phyloP scores from a whole-genome alignment of 2,329 filamentous ascomycete genomes.

The Lecanicillium sp. region DNA sequence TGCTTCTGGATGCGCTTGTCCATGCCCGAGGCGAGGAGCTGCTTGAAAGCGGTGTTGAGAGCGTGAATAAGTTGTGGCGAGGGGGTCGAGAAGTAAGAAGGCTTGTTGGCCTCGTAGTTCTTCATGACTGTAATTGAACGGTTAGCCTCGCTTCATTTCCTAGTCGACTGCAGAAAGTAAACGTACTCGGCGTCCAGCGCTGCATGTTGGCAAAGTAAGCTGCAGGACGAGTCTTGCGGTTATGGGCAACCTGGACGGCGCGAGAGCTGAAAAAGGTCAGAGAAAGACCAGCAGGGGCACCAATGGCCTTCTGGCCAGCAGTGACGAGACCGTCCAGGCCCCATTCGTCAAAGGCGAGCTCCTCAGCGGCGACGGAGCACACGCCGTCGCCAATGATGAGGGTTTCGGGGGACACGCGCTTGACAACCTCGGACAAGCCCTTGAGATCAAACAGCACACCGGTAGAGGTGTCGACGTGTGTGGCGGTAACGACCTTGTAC shows the following conservation, averaged over 20 bases:
- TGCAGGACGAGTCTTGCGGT: conserved; percentile 69
- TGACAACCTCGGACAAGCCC: conserved; percentile 72
- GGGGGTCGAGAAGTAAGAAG: conserved; percentile 95
- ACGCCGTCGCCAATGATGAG: conserved; percentile 91
- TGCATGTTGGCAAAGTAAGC: conserved; percentile 95
- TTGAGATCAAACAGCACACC: conserved; percentile 91
- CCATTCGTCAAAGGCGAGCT: conserved; percentile 95
- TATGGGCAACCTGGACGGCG: conserved; percentile 73
- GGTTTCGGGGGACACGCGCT: conserved; percentile 81
- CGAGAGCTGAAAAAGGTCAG: conserved; percentile 90
- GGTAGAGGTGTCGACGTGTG: conserved; percentile 95
- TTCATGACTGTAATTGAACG: conserved; percentile 66
- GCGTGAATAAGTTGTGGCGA: conserved; percentile 91
- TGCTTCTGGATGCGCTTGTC: conserved; percentile 78
- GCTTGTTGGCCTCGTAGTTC: conserved; percentile 97
- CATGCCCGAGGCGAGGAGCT: conserved; percentile 75
- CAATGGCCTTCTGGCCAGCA: conserved; percentile 94
- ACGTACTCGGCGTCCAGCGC: conserved; percentile 87
- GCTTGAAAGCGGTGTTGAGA: conserved; percentile 77
- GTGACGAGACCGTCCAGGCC: conserved; percentile 87
- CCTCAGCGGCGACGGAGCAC: conserved; percentile 92
- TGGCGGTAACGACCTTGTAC: conserved; percentile 92
- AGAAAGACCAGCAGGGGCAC: conserved; percentile 85
- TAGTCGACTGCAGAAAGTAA: not conserved
- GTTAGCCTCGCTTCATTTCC: not conserved